A percentile compares a stretch with the other conserved stretches of the same genome.
Conservation (phyloP, 75 land plant species). For the Pseudotsuga menziesii region DNA sequence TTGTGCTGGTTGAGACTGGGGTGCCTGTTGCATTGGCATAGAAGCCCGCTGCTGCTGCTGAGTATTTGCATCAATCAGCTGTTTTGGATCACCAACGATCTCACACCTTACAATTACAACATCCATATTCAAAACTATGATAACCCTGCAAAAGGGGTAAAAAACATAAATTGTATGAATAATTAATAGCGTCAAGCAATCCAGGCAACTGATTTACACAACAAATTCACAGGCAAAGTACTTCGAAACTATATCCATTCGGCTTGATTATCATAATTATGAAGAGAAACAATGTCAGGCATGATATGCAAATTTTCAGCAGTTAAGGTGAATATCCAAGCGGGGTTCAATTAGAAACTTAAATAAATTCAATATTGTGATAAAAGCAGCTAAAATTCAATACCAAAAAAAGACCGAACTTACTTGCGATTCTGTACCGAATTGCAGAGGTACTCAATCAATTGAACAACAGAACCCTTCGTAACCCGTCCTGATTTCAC, state of each 20-base stretch:
- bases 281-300: too few species aligned
- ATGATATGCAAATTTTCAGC: too few species aligned
- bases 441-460: conserved; percentile 63
- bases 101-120: conserved; percentile 54
- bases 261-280: too few species aligned
- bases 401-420: conserved; percentile 8
- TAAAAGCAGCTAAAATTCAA: too few species aligned
- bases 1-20: neutral
- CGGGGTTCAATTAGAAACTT: too few species aligned
- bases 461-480: conserved; percentile 62
- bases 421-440: conserved; percentile 68
- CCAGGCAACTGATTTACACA: too few species aligned
- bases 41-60: conserved; percentile 13
- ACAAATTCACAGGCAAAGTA: too few species aligned
- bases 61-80: neutral
- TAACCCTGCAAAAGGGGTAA: conserved; percentile 49
- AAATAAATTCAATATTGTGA: too few species aligned
- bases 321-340: too few species aligned
- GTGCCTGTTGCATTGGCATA: conserved; percentile 3
- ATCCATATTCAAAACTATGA: conserved; percentile 82
- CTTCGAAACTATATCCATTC: too few species aligned
- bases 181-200: too few species aligned
- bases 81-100: conserved; percentile 47
- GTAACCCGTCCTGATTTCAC: conserved; percentile 47
- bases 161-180: too few species aligned